Evolutionary conservation across 2,329 filamentous ascomycete species (phyloP).

Genomic region (Fusarium decemcellulare): DNA sequence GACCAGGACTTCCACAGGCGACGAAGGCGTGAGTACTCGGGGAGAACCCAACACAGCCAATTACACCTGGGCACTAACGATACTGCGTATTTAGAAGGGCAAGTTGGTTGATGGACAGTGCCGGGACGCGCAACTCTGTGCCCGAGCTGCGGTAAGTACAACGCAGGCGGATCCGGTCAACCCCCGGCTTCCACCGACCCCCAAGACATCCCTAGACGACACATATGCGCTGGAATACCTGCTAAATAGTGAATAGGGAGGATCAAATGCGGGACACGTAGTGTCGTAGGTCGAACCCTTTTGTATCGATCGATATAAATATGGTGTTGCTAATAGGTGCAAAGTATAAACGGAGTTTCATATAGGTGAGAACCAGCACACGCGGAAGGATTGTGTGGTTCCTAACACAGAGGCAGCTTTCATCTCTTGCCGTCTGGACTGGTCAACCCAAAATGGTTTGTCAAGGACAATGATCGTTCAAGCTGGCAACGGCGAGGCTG

Average conservation of each 20-base stretch:
- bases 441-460: constrained; percentile 72
- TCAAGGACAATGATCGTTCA: constrained; percentile 25
- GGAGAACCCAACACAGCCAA: constrained; percentile 32
- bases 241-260: constrained; percentile 47
- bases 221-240: constrained; percentile 36
- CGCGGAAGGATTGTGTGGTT: constrained; percentile 23
- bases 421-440: constrained; percentile 79
- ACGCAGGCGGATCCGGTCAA: constrained; percentile 26
- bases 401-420: constrained; percentile 59
- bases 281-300: constrained; percentile 21
- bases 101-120: constrained; percentile 55
- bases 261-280: constrained; percentile 42
- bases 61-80: constrained; percentile 31
- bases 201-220: constrained; percentile 28
- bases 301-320: constrained; percentile 8
- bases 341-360: constrained; percentile 51
- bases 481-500: constrained; percentile 22
- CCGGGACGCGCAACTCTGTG: constrained; percentile 50
- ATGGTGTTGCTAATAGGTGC: constrained; percentile 25
- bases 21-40: constrained; percentile 50
- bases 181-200: constrained; percentile 28
- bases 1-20: constrained; percentile 46
- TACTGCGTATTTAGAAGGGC: constrained; percentile 49
- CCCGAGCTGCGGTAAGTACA: constrained; percentile 51
- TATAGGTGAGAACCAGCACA: constrained; percentile 49